Percentiles rank a stretch among this genome's conserved stretches.
Conservation (phyloP, 2,329 filamentous ascomycete genomes). For the Amauroascus niger region DNA sequence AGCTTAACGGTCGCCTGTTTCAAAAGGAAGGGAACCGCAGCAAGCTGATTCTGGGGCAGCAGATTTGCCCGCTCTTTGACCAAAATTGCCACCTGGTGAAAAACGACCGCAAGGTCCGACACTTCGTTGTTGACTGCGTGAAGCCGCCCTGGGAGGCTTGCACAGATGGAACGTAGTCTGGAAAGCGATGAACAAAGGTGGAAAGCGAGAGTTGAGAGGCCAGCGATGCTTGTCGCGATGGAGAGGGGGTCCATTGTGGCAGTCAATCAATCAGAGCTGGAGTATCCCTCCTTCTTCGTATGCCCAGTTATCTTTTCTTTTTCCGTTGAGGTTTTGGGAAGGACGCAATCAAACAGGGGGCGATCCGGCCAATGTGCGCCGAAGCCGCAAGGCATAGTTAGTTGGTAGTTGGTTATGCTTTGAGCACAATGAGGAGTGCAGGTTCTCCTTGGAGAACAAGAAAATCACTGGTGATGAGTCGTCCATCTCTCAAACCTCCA, state of each 20-base stretch:
- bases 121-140: slow-evolving; percentile 28
- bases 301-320: too few species aligned
- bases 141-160: slow-evolving; percentile 23
- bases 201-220: slow-evolving; percentile 21
- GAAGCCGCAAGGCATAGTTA: too few species aligned
- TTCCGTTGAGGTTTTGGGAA: too few species aligned
- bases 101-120: slow-evolving; percentile 24
- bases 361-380: too few species aligned
- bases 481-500: too few species aligned
- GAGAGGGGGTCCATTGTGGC: slow-evolving; percentile 22
- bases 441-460: too few species aligned
- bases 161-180: slow-evolving; percentile 21
- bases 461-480: too few species aligned
- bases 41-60: slow-evolving; percentile 10
- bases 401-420: too few species aligned
- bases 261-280: too few species aligned
- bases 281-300: too few species aligned
- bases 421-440: too few species aligned
- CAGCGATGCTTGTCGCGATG: slow-evolving; percentile 21
- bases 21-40: slow-evolving; percentile 20
- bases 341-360: too few species aligned
- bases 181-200: slow-evolving; percentile 21
- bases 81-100: slow-evolving; percentile 21
- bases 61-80: slow-evolving; percentile 15
- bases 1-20: slow-evolving; percentile 22